Percentiles rank a stretch among this genome's conserved stretches.
phyloP scores from a whole-genome alignment of 495 filamentous ascomycete species.

The Neurospora tetrasperma region DNA sequence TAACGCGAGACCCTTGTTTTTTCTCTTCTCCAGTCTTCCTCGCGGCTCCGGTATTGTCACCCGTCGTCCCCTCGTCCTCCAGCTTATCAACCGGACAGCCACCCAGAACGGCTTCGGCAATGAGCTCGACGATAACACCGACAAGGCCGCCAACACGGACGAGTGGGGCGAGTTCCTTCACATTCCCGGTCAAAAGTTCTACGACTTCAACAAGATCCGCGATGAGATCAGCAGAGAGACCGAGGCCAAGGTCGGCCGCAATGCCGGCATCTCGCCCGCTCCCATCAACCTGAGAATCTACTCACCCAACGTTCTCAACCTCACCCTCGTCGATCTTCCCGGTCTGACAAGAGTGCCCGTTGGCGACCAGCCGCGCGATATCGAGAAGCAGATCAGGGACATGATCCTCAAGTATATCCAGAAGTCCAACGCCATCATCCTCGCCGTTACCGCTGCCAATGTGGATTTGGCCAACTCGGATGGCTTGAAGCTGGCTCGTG shows the following conservation, averaged over 20 bases:
- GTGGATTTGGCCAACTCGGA: conserved; percentile 98
- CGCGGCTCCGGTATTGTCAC: conserved; percentile 98
- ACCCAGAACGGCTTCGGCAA: conserved; percentile 69
- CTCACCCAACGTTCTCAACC: conserved; percentile 93
- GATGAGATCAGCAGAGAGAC: conserved; percentile 98
- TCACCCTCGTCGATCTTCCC: conserved; percentile 95
- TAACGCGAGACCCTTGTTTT: conserved; percentile 5
- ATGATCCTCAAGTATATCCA: conserved; percentile 99
- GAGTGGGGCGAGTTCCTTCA: conserved; percentile 99
- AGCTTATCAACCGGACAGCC: conserved; percentile 80
- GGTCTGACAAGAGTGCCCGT: conserved; percentile 97
- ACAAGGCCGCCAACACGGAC: conserved; percentile 80
- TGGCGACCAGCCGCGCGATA: conserved; percentile 96
- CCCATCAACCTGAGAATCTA: conserved; percentile 98
- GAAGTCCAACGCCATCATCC: conserved; percentile 95
- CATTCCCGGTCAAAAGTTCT: conserved; percentile 95
- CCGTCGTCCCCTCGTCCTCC: conserved; percentile 87
- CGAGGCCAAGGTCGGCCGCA: conserved; percentile 88
- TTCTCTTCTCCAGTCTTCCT: conserved; percentile 56
- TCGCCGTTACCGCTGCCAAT: conserved; percentile 94
- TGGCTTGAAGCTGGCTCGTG: conserved; percentile 89
- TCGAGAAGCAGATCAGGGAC: conserved; percentile 92
- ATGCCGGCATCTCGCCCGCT: conserved; percentile 90
- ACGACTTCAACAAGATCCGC: conserved; percentile 98
- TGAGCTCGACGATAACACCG: conserved; percentile 50